Percentiles rank a stretch among this genome's conserved stretches.
These are phyloP conservation scores for Albophoma yamanashiensis DNA, from an alignment of 2,329 filamentous ascomycete species.

Conservation along the genomic window DNA sequence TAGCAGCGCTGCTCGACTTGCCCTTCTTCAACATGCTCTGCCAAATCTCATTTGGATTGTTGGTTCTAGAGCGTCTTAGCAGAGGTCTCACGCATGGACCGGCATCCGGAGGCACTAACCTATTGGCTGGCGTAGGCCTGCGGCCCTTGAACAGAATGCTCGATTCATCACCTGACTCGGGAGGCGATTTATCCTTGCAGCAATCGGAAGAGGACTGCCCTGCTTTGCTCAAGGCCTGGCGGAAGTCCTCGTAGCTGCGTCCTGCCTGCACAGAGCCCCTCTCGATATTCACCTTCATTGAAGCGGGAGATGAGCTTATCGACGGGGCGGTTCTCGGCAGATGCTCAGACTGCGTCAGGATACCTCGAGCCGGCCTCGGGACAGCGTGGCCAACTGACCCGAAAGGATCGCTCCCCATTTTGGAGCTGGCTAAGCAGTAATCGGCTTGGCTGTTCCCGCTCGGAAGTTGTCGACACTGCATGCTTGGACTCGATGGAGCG, in stretches of 20 bases:
- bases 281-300: constrained; percentile 11
- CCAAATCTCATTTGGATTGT: constrained; percentile 33
- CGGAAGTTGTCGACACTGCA: neutral
- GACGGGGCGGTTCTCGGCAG: constrained; percentile 12
- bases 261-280: constrained; percentile 13
- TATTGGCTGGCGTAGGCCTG: constrained; percentile 12
- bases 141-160: constrained; percentile 28
- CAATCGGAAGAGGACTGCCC: constrained; percentile 1
- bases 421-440: neutral
- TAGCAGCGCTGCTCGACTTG: constrained; percentile 33
- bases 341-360: constrained; percentile 22
- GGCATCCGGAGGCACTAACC: constrained; percentile 15
- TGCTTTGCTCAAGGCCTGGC: constrained; percentile 9
- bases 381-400: constrained; percentile 7
- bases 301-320: constrained; percentile 8
- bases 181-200: constrained; percentile 14
- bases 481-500: neutral
- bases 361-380: constrained; percentile 10
- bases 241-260: constrained; percentile 16
- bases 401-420: constrained; percentile 11
- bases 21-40: constrained; percentile 40
- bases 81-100: neutral
- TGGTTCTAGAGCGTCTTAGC: constrained; percentile 21
- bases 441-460: constrained; percentile 1
- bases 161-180: constrained; percentile 21